Evolutionary conservation across 257 asterid species (phyloP).

Genomic region (Galeopsis tetrahit): DNA sequence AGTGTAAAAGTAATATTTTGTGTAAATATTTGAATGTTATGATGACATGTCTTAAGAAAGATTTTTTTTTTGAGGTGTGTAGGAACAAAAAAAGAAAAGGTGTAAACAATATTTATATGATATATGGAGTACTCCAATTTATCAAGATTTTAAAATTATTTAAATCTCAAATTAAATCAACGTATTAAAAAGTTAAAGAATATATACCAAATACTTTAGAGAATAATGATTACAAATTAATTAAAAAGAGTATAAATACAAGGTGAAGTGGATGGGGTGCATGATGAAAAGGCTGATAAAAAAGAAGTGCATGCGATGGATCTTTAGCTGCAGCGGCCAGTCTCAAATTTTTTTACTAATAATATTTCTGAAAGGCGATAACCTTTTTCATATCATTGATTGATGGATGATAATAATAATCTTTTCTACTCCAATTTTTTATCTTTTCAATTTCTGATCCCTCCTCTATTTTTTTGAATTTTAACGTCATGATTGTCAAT

Average conservation of each 20-base stretch:
- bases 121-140: too few species aligned
- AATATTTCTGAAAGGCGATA: constrained; percentile 51
- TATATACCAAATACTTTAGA: not conserved
- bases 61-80: too few species aligned
- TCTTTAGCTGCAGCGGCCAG: constrained; percentile 34
- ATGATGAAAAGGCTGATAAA: constrained; percentile 17
- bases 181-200: not conserved
- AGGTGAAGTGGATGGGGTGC: not conserved
- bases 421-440: not conserved
- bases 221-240: not conserved
- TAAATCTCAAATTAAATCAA: too few species aligned
- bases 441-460: constrained; percentile 19
- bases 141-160: too few species aligned
- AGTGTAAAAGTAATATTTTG: too few species aligned
- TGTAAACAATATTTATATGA: too few species aligned
- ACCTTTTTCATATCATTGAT: constrained; percentile 57
- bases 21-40: too few species aligned
- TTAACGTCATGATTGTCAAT: constrained; percentile 40
- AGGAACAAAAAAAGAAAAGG: too few species aligned
- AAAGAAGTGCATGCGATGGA: constrained; percentile 29
- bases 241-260: not conserved
- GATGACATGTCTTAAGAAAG: too few species aligned
- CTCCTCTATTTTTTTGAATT: constrained; percentile 41
- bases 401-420: constrained; percentile 39
- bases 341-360: constrained; percentile 30